Evolutionary conservation across 2,329 filamentous ascomycete species (phyloP), one percentile per base, ranked within the genome.

Genomic region (Paraphaeosphaeria sporulosa): DNA sequence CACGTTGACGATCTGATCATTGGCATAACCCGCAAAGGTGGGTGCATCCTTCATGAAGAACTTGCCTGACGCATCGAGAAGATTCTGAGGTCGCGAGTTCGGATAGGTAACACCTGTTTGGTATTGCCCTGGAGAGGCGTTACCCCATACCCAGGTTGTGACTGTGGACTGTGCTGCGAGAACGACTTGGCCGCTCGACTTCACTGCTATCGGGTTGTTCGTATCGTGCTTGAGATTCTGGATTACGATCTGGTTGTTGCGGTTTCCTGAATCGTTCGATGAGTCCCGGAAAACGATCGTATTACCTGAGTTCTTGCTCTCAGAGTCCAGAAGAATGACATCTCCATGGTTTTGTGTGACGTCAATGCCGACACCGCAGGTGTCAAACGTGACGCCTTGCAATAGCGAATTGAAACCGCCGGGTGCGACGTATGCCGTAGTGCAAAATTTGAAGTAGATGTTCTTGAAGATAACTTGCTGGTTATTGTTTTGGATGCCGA

Each of bases 371-470:
- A 55, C 42, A 13, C 52, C 52, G 13, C 52, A 55, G 2, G 52
- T 55, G 15, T 55, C 52, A 9, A 55, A 55, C 2, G 52, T 55
- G 27, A 55, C 52, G 42, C 52, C 52, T 25, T 55, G 52, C 27
- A 55, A 15, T 6, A 55, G 42, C 2, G 52, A 55, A 13, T 55
- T 55, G 30, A 55, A 55, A 6, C 52, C 52, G n/a, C 40, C 42
- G 4, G 52, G 27, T 17, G 52, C 52, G 27, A 55, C 52, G 32
- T 55, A 55, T 4, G 52, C 52, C 9, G 52, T 55, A 2, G 52
- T 46, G 42, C 52, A 55, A 42, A 38, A 55, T 21, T 47, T 55
- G 52, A 55, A 55, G 23, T 55, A 55, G 13, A 55, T 55, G 52
- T 55, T 55, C 42, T 55, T 55, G 27, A 55, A 55, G 5, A 55